phyloP scores from a whole-genome alignment of 2,329 filamentous ascomycete species.

The Ceratocystis variospora region DNA sequence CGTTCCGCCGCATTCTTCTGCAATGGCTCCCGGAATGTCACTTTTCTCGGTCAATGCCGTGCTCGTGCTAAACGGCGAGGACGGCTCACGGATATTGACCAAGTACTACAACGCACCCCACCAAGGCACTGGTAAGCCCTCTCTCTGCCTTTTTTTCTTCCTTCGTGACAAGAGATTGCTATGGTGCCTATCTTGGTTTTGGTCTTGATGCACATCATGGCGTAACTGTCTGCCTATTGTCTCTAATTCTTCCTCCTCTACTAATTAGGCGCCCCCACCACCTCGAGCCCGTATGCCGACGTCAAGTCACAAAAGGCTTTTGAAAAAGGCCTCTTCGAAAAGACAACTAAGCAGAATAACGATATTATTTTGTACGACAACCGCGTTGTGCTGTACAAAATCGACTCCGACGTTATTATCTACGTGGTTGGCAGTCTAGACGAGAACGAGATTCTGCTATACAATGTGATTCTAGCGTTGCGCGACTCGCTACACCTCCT shows the following conservation, averaged over 20 bases:
- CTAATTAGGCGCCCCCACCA: slow-evolving; percentile 17
- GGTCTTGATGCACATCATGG: not conserved
- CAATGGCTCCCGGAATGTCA: slow-evolving; percentile 61
- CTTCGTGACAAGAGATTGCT: too few species aligned
- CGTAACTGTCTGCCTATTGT: not conserved
- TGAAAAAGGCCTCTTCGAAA: slow-evolving; percentile 88
- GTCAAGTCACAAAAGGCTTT: slow-evolving; percentile 92
- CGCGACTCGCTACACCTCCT: slow-evolving; percentile 80
- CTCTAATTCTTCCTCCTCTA: not conserved
- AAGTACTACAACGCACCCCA: slow-evolving; percentile 73
- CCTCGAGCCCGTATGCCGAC: slow-evolving; percentile 66
- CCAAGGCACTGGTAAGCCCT: slow-evolving; percentile 27
- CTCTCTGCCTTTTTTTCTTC: too few species aligned
- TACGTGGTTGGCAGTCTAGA: slow-evolving; percentile 85
- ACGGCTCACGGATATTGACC: slow-evolving; percentile 79
- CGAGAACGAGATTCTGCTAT: slow-evolving; percentile 93
- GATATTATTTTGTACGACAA: slow-evolving; percentile 98
- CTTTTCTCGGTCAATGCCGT: slow-evolving; percentile 66
- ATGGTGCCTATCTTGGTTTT: too few species aligned
- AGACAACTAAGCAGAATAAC: slow-evolving; percentile 87
- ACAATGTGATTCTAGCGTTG: slow-evolving; percentile 85
- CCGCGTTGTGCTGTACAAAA: slow-evolving; percentile 92
- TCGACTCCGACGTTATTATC: slow-evolving; percentile 90
- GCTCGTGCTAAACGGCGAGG: slow-evolving; percentile 68
- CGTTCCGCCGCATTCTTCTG: not conserved